Evolutionary conservation across 306 rosid species (phyloP).

Genomic region (Aeschynomene evenia): DNA sequence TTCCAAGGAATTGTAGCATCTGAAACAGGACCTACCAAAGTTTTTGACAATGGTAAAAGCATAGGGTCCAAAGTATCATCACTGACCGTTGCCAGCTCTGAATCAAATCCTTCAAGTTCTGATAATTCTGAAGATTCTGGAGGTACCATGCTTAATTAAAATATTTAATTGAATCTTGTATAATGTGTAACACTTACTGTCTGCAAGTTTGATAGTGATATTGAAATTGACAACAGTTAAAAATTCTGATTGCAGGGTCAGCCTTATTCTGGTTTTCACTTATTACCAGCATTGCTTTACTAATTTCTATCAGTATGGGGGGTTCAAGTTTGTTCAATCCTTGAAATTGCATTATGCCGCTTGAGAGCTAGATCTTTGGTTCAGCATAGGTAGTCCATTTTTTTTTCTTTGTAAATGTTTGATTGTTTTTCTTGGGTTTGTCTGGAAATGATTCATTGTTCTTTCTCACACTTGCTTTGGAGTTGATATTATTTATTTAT

Average conservation of each 20-base stretch:
- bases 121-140: slow-evolving; percentile 45
- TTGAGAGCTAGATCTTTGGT: slow-evolving; percentile 31
- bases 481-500: neutral
- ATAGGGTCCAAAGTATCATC: slow-evolving; percentile 41
- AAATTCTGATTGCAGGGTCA: slow-evolving; percentile 59
- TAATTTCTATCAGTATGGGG: slow-evolving; percentile 73
- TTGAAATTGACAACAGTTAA: slow-evolving; percentile 21
- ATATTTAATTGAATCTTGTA: neutral
- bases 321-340: slow-evolving; percentile 94
- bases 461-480: neutral
- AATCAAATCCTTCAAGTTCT: slow-evolving; percentile 44
- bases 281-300: slow-evolving; percentile 60
- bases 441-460: neutral
- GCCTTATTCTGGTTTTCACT: slow-evolving; percentile 85
- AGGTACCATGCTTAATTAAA: slow-evolving; percentile 47
- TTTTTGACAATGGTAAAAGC: slow-evolving; percentile 47
- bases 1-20: slow-evolving; percentile 96
- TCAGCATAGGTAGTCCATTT: neutral
- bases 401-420: neutral
- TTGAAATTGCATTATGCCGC: slow-evolving; percentile 37
- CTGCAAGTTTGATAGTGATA: slow-evolving; percentile 5
- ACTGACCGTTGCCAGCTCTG: slow-evolving; percentile 39
- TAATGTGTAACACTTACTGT: neutral
- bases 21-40: slow-evolving; percentile 58
- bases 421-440: neutral